Base-by-base conservation (phyloP, 352 stramenopile species). In the Pythium diclinum region DNA sequence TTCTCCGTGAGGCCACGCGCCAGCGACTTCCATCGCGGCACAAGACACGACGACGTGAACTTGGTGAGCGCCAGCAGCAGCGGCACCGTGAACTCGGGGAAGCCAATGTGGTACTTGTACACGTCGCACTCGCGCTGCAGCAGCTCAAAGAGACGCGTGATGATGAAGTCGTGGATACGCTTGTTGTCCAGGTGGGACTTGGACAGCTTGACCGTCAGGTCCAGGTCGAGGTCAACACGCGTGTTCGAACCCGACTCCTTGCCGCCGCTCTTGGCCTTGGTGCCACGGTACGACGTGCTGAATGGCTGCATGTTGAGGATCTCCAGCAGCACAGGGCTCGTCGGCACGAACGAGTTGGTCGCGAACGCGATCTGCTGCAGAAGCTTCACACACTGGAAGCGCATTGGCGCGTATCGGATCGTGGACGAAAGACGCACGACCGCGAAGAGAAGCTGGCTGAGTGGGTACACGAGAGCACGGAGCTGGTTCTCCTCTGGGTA, bases 361-460 rank as follows among this genome's bases (percentile, higher is more conserved):
- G 91, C 87, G 32, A 97, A 87, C 23, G 96, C 94, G 30, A 99
- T 78, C 66, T 99, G 96, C 71, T 99, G 97, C 57, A 99, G 75
- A 16, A 99, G 75, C 65, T 97, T 89, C 9, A 99, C 87, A 72
- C 97, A 98, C 74, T 99, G 97, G 69, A 99, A 94, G 33, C 95
- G 92, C 53, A 99, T 79, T 11, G 97, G 97, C 14, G 97, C 83
- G 71, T 87, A 93, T 13, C 83, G 81, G 44, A 92, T 69, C 59
- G 83, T 94, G 23, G 82, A 91, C 25, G 83, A 79, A n/a, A 95
- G 72, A 14, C 84, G 83, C 53, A 92, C 82, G 30, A 91, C 74
- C 0, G 84, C 87, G 21, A 91, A 83, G 25, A 91, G 64, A 28
- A 94, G 72, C 80, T 99, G 96, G 16, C 90, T 91, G 3, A 99